phyloP scores from a whole-genome alignment of 352 stramenopile species.

The Lagenidium giganteum region DNA sequence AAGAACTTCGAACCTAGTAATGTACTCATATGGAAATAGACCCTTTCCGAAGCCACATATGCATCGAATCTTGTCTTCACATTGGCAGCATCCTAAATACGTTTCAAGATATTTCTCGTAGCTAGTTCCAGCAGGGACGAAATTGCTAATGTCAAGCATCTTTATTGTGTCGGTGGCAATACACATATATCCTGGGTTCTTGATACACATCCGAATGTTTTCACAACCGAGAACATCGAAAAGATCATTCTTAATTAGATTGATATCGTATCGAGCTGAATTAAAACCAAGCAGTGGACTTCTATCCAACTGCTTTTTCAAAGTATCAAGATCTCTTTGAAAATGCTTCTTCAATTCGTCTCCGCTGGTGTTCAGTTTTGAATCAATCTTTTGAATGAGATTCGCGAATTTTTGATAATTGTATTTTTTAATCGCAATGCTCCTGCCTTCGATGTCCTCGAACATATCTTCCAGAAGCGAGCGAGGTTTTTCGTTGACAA shows the following conservation, averaged over 20 bases:
- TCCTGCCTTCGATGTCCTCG: not conserved
- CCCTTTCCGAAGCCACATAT: conserved; percentile 19
- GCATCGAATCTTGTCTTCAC: conserved; percentile 25
- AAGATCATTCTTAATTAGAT: conserved; percentile 26
- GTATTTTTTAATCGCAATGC: not conserved
- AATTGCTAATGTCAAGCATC: conserved; percentile 28
- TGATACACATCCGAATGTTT: conserved; percentile 16
- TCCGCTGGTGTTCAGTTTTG: too few relatives aligned
- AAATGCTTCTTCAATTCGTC: not conserved
- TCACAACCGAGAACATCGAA: conserved; percentile 11
- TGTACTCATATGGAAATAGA: conserved; percentile 29
- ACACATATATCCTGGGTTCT: conserved; percentile 27
- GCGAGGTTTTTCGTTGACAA: conserved; percentile 3
- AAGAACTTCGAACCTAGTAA: conserved; percentile 20
- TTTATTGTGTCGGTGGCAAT: conserved; percentile 20
- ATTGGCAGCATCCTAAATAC: conserved; percentile 26
- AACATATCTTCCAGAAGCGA: conserved; percentile 6
- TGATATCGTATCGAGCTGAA: conserved; percentile 22
- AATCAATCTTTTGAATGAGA: not conserved
- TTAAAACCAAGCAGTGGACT: conserved; percentile 19
- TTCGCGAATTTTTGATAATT: conserved; percentile 3
- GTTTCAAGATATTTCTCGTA: conserved; percentile 20
- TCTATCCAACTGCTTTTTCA: not conserved
- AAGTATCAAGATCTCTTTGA: conserved; percentile 2
- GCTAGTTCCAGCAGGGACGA: conserved; percentile 22